Evolutionary conservation across 2,329 filamentous ascomycete species (phyloP).

Genomic region (Chrysosporium keratinophilum): DNA sequence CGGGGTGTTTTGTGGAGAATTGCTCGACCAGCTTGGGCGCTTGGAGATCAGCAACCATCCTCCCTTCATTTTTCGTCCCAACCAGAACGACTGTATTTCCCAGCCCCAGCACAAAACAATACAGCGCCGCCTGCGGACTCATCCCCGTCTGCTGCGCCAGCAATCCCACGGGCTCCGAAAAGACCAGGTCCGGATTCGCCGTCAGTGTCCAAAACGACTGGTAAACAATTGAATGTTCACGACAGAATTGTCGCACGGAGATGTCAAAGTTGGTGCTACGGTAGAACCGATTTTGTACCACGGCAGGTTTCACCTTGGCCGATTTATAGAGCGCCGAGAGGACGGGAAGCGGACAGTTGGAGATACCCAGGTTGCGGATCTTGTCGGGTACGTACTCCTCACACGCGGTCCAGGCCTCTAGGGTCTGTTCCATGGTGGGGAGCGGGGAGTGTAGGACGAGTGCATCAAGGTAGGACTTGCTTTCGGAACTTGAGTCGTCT

Average conservation of each 20-base stretch:
- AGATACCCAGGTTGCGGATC: slow-evolving; percentile 62
- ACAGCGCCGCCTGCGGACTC: slow-evolving; percentile 42
- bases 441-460: slow-evolving; percentile 51
- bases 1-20: slow-evolving; percentile 39
- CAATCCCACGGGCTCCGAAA: slow-evolving; percentile 38
- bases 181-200: slow-evolving; percentile 45
- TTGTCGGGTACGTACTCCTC: slow-evolving; percentile 54
- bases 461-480: slow-evolving; percentile 47
- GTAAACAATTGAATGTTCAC: slow-evolving; percentile 44
- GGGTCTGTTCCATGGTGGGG: slow-evolving; percentile 41
- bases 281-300: slow-evolving; percentile 71
- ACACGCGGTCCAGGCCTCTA: slow-evolving; percentile 56
- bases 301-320: slow-evolving; percentile 44
- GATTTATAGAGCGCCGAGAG: slow-evolving; percentile 45
- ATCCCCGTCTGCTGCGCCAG: slow-evolving; percentile 41
- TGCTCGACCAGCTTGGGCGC: slow-evolving; percentile 33
- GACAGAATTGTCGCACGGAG: slow-evolving; percentile 48
- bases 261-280: slow-evolving; percentile 49
- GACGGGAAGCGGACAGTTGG: slow-evolving; percentile 54
- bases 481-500: slow-evolving; percentile 19
- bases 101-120: slow-evolving; percentile 46
- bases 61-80: slow-evolving; percentile 44
- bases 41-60: slow-evolving; percentile 45
- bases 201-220: slow-evolving; percentile 54
- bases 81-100: slow-evolving; percentile 44